These are phyloP conservation scores for Daedaleopsis sinensis DNA, from an alignment of 768 basidiomycete species.

Conservation along the genomic window DNA sequence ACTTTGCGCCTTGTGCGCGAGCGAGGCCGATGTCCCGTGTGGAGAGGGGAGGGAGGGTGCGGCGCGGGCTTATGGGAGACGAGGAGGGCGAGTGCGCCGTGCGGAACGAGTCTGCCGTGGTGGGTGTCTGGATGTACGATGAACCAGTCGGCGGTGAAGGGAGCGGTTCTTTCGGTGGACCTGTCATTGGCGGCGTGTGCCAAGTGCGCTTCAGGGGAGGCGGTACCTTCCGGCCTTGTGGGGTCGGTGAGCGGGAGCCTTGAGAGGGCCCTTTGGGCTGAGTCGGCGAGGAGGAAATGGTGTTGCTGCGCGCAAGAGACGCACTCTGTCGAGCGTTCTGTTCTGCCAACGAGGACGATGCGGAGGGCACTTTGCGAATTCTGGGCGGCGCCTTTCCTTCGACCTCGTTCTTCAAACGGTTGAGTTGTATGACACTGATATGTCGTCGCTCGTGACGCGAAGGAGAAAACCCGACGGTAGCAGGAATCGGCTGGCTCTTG, in stretches of 20 bases:
- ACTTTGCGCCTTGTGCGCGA: neutral
- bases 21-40: neutral
- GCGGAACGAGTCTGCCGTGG: neutral
- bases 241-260: neutral
- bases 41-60: slow-evolving; percentile 9
- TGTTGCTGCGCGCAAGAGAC: slow-evolving; percentile 16
- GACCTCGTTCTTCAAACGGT: slow-evolving; percentile 11
- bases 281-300: neutral
- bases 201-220: slow-evolving; percentile 20
- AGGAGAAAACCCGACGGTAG: slow-evolving; percentile 1
- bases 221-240: slow-evolving; percentile 7
- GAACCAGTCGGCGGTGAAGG: slow-evolving; percentile 15
- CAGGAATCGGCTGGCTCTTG: neutral
- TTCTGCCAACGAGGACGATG: slow-evolving; percentile 14
- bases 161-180: slow-evolving; percentile 24
- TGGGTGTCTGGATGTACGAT: slow-evolving; percentile 1
- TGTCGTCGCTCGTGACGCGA: slow-evolving; percentile 12
- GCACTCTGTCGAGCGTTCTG: slow-evolving; percentile 5
- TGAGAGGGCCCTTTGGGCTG: neutral
- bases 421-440: slow-evolving; percentile 14
- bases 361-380: slow-evolving; percentile 3
- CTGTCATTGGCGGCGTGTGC: slow-evolving; percentile 13
- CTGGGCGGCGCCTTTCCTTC: neutral
- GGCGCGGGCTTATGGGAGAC: slow-evolving; percentile 1
- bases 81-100: slow-evolving; percentile 2